phyloP scores from a whole-genome alignment of 1,284 basidiomycete genomes.

The Heterobasidion parviporum region DNA sequence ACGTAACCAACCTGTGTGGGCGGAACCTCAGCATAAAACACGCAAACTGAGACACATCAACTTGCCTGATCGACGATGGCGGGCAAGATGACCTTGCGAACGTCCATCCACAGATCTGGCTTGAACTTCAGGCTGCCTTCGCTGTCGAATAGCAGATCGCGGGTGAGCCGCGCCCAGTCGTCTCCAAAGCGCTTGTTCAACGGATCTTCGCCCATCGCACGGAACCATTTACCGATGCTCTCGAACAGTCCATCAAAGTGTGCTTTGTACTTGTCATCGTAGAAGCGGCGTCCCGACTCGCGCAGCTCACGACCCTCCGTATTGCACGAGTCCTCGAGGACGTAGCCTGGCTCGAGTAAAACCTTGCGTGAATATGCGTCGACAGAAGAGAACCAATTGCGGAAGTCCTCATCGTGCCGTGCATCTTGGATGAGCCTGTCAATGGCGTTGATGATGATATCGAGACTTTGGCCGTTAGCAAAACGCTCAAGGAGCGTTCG shows the following conservation, averaged over 20 bases:
- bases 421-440: conserved; percentile 73
- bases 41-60: background rate
- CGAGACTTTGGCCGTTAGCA: conserved; percentile 67
- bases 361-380: conserved; percentile 64
- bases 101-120: conserved; percentile 80
- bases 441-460: conserved; percentile 66
- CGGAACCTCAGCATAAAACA: background rate
- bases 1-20: conserved; percentile 66
- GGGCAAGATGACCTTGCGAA: conserved; percentile 79
- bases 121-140: conserved; percentile 90
- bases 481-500: conserved; percentile 86
- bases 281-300: conserved; percentile 73
- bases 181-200: conserved; percentile 76
- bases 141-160: conserved; percentile 68
- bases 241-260: conserved; percentile 83
- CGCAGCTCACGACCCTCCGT: conserved; percentile 52
- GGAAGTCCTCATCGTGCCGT: conserved; percentile 68
- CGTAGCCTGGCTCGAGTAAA: conserved; percentile 82
- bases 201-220: conserved; percentile 78
- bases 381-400: conserved; percentile 68
- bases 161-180: conserved; percentile 78
- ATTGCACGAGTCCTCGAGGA: conserved; percentile 74
- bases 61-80: conserved; percentile 61
- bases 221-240: conserved; percentile 69
- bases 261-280: conserved; percentile 74